Percentiles rank a stretch among this genome's conserved stretches.
Evolutionary conservation across 192 early-diverging fungal genomes (phyloP).

Genomic region (Phlyctochytrium bullatum): DNA sequence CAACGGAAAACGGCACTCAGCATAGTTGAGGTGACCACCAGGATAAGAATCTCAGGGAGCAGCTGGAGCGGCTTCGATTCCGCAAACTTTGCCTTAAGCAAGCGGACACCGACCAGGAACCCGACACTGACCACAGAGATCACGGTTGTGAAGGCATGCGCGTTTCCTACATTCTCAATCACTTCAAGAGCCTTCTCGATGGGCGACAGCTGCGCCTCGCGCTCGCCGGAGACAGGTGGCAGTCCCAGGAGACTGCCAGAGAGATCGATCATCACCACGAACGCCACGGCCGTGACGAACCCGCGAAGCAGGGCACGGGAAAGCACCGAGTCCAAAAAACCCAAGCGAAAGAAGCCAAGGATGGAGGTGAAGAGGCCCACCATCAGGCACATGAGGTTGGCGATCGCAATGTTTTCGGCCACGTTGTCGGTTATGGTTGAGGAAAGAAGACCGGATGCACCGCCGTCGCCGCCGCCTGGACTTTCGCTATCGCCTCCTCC

Average conservation of each 20-base stretch:
- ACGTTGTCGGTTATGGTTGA: slow-evolving; percentile 42
- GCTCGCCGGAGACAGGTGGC: background rate
- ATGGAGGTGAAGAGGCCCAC: slow-evolving; percentile 93
- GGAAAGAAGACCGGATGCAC: slow-evolving; percentile 30
- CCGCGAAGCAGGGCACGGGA: slow-evolving; percentile 90
- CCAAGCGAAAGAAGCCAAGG: slow-evolving; percentile 92
- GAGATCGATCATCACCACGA: slow-evolving; percentile 91
- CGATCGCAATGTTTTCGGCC: slow-evolving; percentile 47
- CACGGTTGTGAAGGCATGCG: slow-evolving; percentile 67
- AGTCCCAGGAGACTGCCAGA: slow-evolving; percentile 72
- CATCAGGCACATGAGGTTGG: slow-evolving; percentile 72
- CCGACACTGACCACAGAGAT: slow-evolving; percentile 69
- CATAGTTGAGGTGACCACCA: slow-evolving; percentile 73
- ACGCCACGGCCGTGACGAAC: slow-evolving; percentile 91
- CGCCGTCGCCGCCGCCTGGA: slow-evolving; percentile 26
- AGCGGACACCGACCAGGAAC: slow-evolving; percentile 61
- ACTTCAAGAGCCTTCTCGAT: slow-evolving; percentile 73
- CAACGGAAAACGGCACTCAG: slow-evolving; percentile 64
- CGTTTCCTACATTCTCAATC: slow-evolving; percentile 56
- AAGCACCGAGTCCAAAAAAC: slow-evolving; percentile 96
- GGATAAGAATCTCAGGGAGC: slow-evolving; percentile 88
- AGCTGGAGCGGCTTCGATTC: slow-evolving; percentile 54
- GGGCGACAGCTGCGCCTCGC: slow-evolving; percentile 66
- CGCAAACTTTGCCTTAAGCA: slow-evolving; percentile 53
- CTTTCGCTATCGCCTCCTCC: background rate